Evolutionary conservation across 306 rosid species (phyloP).

Genomic region (Quercus parvula): DNA sequence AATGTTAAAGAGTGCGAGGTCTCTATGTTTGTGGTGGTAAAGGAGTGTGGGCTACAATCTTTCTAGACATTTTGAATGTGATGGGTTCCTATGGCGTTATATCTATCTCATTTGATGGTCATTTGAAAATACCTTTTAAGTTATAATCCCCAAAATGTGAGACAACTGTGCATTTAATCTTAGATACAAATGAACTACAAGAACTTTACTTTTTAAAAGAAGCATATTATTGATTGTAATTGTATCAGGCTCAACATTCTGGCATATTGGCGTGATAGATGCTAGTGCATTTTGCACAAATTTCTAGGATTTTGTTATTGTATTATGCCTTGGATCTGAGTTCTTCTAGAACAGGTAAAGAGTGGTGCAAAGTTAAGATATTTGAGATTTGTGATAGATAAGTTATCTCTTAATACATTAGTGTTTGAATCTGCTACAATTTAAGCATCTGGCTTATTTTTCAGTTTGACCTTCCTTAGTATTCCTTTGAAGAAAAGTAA

Average conservation of each 20-base stretch:
- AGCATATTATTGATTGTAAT: neutral
- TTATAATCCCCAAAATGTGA: neutral
- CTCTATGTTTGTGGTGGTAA: neutral
- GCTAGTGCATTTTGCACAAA: neutral
- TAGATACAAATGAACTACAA: neutral
- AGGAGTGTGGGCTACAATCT: neutral
- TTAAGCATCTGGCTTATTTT: neutral
- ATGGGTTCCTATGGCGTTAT: neutral
- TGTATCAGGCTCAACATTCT: neutral
- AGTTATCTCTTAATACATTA: neutral
- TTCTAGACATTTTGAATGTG: neutral
- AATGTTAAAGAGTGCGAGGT: neutral
- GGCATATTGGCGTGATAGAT: neutral
- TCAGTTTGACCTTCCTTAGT: neutral
- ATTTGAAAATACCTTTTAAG: neutral
- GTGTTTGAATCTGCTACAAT: neutral
- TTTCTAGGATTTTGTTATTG: neutral
- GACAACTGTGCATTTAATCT: neutral
- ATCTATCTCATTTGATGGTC: neutral
- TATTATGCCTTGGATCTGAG: too few relatives aligned
- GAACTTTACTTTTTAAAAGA: neutral
- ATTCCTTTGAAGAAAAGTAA: neutral
- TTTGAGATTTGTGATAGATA: neutral
- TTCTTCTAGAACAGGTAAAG: too few relatives aligned
- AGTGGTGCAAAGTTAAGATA: too few relatives aligned